These are phyloP conservation scores for Zea mays DNA, from an alignment of 176 grass and related monocot species.

Conservation along the genomic window DNA sequence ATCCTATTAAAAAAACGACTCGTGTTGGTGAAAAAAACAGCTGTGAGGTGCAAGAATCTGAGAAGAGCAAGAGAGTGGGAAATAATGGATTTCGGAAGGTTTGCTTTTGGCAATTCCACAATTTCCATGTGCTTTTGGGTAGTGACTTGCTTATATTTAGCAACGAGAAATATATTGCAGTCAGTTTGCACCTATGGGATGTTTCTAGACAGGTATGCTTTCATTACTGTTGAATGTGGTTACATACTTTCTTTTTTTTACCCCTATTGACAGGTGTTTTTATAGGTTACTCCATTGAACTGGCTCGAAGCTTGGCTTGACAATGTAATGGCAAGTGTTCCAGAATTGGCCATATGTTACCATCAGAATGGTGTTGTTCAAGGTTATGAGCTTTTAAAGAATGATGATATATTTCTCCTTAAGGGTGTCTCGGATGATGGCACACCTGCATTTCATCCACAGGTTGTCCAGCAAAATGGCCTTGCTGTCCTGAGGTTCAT, in stretches of 20 bases:
- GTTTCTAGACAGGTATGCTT: slow-evolving; percentile 81
- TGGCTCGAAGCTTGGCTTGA: slow-evolving; percentile 99
- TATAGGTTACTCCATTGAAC: slow-evolving; percentile 85
- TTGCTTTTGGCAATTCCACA: slow-evolving; percentile 93
- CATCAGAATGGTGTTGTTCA: slow-evolving; percentile 97
- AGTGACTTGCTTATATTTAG: slow-evolving; percentile 97
- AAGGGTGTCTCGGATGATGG: slow-evolving; percentile 97
- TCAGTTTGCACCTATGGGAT: slow-evolving; percentile 98
- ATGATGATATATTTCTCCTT: slow-evolving; percentile 91
- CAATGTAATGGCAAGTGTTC: slow-evolving; percentile 96
- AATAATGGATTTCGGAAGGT: slow-evolving; percentile 90
- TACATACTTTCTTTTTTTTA: slow-evolving; percentile 19
- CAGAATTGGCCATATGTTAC: slow-evolving; percentile 97
- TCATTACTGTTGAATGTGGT: slow-evolving; percentile 28
- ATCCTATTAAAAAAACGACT: slow-evolving; percentile 57
- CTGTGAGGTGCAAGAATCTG: slow-evolving; percentile 78
- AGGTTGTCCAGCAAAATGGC: slow-evolving; percentile 98
- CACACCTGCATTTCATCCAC: slow-evolving; percentile 86
- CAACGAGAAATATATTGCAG: slow-evolving; percentile 93
- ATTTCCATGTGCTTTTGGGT: slow-evolving; percentile 95
- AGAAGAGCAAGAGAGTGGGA: slow-evolving; percentile 78
- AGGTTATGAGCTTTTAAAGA: slow-evolving; percentile 94
- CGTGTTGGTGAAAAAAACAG: slow-evolving; percentile 69
- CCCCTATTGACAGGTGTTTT: slow-evolving; percentile 35
- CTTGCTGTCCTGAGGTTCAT: slow-evolving; percentile 89